Evolutionary conservation across 805 yeast species (phyloP), one percentile per base, ranked within the genome.

Genomic region (Teunomyces pallodes): DNA sequence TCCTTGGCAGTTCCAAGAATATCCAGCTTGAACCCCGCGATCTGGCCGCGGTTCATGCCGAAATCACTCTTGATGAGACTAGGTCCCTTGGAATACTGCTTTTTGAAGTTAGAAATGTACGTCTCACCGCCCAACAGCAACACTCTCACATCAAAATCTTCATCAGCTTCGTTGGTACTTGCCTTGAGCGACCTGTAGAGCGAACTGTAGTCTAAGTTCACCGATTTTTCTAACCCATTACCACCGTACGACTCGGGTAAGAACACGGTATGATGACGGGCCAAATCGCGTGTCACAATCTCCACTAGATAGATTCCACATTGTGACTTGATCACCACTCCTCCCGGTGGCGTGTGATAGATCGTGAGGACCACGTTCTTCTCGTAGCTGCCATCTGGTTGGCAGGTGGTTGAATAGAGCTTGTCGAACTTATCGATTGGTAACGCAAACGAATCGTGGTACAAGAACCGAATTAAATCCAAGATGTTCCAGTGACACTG

Each of bases 401-500:
- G 8, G 43, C 47, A 36, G 7, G 65, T 57, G 1, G 75, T 76
- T 2, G 74, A 66, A 4, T 70, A 65, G 8, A 61, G 54, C 33
- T 70, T 64, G 2, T 62, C 67, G 66, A 75, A 77, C 0, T 52
- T 31, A 60, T 90, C 96, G 4, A 72, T 62, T 0, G 96, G 94
- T 20, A 87, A 61, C 1, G 84, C 67, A 64, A 92, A 91, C 0
- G 88, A 80, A 5, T 87, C 95, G 65, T 92, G 98, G 61, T 81
- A 81, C 42, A 89, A 67, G 60, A 86, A 92, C 59, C 97, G 75
- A 41, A 88, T 58, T 33, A 87, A 64, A 63, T 92, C 98, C 46
- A 88, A 69, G 50, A 90, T 77, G 64, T 92, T 84, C 98, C 98
- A 92, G 20, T 82, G 83, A 57, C 96, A 91, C 54, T 85, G 90